Evolutionary conservation across 257 asterid species (phyloP).

Genomic region (Cynanchum wilfordii): DNA sequence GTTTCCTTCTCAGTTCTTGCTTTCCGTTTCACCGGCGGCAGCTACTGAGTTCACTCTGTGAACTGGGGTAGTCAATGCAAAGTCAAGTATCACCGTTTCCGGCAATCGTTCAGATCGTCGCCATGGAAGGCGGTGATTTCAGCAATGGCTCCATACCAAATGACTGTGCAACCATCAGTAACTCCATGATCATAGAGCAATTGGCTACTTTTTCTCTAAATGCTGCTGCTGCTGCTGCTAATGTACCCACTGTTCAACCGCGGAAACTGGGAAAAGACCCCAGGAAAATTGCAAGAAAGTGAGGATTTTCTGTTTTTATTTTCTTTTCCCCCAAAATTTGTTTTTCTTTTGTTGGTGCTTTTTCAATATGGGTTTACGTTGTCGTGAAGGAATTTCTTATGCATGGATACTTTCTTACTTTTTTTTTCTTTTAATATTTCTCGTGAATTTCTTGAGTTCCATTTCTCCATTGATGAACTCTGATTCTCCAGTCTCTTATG

Average conservation of each 20-base stretch:
- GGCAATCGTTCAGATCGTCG: slow-evolving; percentile 16
- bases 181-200: slow-evolving; percentile 13
- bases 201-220: slow-evolving; percentile 29
- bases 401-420: not conserved
- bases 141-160: not conserved
- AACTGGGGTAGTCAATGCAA: slow-evolving; percentile 27
- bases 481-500: too few species aligned
- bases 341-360: slow-evolving; percentile 15
- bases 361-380: not conserved
- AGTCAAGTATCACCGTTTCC: slow-evolving; percentile 28
- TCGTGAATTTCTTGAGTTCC: not conserved
- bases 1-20: not conserved
- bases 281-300: slow-evolving; percentile 68
- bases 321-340: not conserved
- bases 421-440: not conserved
- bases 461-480: too few species aligned
- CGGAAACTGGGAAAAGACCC: slow-evolving; percentile 60
- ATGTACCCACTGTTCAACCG: slow-evolving; percentile 19
- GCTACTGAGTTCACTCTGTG: not conserved
- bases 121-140: slow-evolving; percentile 39
- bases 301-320: slow-evolving; percentile 5
- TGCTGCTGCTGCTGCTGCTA: slow-evolving; percentile 27
- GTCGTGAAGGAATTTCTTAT: not conserved
- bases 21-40: not conserved
- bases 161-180: not conserved